Evolutionary conservation across 2,329 filamentous ascomycete species (phyloP).

Genomic region (Colletotrichum sp.): DNA sequence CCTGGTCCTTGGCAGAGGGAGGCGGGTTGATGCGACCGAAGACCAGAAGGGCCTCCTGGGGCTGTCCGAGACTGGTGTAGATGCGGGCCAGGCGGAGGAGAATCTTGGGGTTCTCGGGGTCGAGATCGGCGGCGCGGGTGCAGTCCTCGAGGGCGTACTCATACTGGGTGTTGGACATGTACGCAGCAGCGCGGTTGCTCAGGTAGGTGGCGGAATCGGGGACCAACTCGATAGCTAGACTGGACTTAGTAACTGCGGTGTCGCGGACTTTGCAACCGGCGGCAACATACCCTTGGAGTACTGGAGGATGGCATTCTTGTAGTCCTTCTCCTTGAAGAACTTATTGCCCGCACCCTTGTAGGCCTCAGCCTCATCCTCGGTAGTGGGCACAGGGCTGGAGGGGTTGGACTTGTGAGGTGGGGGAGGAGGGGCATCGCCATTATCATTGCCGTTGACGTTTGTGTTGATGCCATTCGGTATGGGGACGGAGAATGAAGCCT

Average conservation of each 20-base stretch:
- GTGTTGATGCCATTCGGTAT: conserved; percentile 55
- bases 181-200: conserved; percentile 93
- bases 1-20: conserved; percentile 84
- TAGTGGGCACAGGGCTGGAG: conserved; percentile 59
- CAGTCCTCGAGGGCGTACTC: conserved; percentile 85
- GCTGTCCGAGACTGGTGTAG: conserved; percentile 84
- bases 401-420: conserved; percentile 74
- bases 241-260: not conserved
- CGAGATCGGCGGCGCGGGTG: conserved; percentile 79
- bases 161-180: conserved; percentile 86
- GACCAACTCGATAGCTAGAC: conserved; percentile 86
- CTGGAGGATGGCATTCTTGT: conserved; percentile 84
- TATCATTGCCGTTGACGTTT: conserved; percentile 47
- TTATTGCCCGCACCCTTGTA: conserved; percentile 96
- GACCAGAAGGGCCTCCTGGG: conserved; percentile 83
- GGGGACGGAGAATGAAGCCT: conserved; percentile 55
- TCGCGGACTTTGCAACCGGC: not conserved
- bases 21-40: conserved; percentile 81
- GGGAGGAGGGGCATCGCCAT: conserved; percentile 65
- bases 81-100: conserved; percentile 87
- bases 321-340: conserved; percentile 95
- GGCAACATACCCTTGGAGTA: conserved; percentile 83
- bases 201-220: conserved; percentile 88
- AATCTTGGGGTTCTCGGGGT: conserved; percentile 87
- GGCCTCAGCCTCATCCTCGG: conserved; percentile 80